Evolutionary conservation across 2,329 filamentous ascomycete species (phyloP).

Genomic region (Didymella lethalis): DNA sequence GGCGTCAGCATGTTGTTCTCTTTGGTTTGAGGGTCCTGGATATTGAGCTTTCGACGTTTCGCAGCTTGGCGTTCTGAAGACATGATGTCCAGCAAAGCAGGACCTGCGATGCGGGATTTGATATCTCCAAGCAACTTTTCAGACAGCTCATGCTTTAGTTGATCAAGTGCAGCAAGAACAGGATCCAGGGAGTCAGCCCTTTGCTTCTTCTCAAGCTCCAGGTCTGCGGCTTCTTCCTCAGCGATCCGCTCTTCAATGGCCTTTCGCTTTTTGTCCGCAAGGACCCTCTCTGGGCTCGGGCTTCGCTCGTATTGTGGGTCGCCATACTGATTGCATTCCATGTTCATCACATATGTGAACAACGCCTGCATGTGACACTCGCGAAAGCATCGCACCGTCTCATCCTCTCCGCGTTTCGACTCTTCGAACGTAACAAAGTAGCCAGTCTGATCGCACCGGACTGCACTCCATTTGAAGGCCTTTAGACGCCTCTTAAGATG

Average conservation of each 20-base stretch:
- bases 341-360: conserved; percentile 92
- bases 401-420: conserved; percentile 75
- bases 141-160: conserved; percentile 79
- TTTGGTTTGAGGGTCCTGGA: conserved; percentile 69
- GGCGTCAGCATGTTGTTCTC: conserved; percentile 65
- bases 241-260: conserved; percentile 72
- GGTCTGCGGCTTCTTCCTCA: conserved; percentile 79
- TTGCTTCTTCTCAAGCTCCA: conserved; percentile 89
- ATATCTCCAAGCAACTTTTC: conserved; percentile 90
- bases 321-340: conserved; percentile 79
- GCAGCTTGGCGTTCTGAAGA: conserved; percentile 80
- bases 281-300: conserved; percentile 60
- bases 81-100: conserved; percentile 79
- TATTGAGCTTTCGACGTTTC: conserved; percentile 81
- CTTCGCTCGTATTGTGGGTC: conserved; percentile 68
- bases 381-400: conserved; percentile 81
- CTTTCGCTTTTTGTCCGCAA: conserved; percentile 62
- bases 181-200: conserved; percentile 89
- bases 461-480: conserved; percentile 79
- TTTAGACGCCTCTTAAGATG: conserved; percentile 92
- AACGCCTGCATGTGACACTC: conserved; percentile 81
- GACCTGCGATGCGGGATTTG: conserved; percentile 83
- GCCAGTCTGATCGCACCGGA: conserved; percentile 82
- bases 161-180: conserved; percentile 81
- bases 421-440: conserved; percentile 94